Evolutionary conservation across 1,139 yeast species (phyloP).

Genomic region (Yamadazyma pseudoaaseri): DNA sequence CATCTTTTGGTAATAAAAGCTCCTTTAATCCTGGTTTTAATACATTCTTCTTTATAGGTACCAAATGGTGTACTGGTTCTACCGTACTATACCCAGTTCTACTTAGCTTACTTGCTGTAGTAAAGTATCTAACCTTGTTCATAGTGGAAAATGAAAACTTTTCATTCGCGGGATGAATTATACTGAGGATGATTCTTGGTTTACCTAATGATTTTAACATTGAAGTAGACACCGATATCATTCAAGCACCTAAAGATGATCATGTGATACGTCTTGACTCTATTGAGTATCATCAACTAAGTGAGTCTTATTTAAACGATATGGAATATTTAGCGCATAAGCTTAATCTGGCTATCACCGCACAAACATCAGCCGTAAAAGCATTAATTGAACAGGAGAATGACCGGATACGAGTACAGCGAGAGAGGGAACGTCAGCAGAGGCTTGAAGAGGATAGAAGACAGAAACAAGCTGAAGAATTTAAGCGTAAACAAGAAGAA

Average conservation of each 20-base stretch:
- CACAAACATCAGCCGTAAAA: slow-evolving; percentile 20
- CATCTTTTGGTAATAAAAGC: slow-evolving; percentile 63
- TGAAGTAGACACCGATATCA: slow-evolving; percentile 13
- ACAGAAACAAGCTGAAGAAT: slow-evolving; percentile 15
- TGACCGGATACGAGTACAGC: slow-evolving; percentile 16
- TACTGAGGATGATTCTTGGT: slow-evolving; percentile 24
- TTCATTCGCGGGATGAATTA: slow-evolving; percentile 9
- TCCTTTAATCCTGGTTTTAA: slow-evolving; percentile 70
- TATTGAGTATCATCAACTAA: slow-evolving; percentile 4
- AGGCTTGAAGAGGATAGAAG: slow-evolving; percentile 13
- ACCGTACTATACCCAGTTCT: slow-evolving; percentile 79
- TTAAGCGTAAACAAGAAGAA: slow-evolving; percentile 11
- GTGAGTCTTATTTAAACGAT: slow-evolving; percentile 5
- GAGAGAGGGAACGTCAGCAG: slow-evolving; percentile 15
- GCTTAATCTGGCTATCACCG: slow-evolving; percentile 8
- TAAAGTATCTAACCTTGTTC: slow-evolving; percentile 15
- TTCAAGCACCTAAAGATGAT: neutral
- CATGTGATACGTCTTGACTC: slow-evolving; percentile 4
- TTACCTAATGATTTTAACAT: slow-evolving; percentile 25
- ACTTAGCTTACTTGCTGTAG: slow-evolving; percentile 22
- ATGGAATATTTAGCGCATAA: slow-evolving; percentile 8
- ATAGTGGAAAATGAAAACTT: slow-evolving; percentile 10
- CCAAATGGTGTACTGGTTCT: slow-evolving; percentile 88
- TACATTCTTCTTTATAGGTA: slow-evolving; percentile 68
- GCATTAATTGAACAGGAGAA: slow-evolving; percentile 17